A percentile compares a stretch with the other conserved stretches of the same genome.
Evolutionary conservation across 805 yeast genomes (phyloP).

Genomic region (Candida oleophila): DNA sequence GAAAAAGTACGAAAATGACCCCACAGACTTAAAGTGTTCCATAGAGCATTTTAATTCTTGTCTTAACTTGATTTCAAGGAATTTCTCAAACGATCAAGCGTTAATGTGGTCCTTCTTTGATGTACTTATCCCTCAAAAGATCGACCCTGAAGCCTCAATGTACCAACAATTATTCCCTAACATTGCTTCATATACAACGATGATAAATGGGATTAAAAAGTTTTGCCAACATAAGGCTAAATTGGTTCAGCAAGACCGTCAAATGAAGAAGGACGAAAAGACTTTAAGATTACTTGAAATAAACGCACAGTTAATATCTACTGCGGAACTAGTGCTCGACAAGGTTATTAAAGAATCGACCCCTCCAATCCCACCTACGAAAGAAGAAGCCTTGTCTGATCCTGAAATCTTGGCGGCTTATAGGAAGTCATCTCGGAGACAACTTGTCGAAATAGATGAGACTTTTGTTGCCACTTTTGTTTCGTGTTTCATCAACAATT

Average conservation of each 20-base stretch:
- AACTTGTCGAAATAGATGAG: slow-evolving; percentile 29
- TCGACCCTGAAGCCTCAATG: slow-evolving; percentile 9
- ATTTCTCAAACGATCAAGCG: slow-evolving; percentile 29
- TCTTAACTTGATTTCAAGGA: slow-evolving; percentile 32
- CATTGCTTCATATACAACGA: slow-evolving; percentile 37
- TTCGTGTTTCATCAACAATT: slow-evolving; percentile 25
- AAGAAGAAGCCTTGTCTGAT: slow-evolving; percentile 18
- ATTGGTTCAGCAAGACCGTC: slow-evolving; percentile 11
- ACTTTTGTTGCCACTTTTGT: slow-evolving; percentile 30
- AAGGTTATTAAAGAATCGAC: slow-evolving; percentile 27
- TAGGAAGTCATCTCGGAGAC: slow-evolving; percentile 14
- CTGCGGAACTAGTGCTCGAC: slow-evolving; percentile 25
- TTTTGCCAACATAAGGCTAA: slow-evolving; percentile 15
- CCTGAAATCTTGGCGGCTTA: slow-evolving; percentile 19
- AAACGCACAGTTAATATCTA: slow-evolving; percentile 26
- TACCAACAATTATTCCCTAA: slow-evolving; percentile 23
- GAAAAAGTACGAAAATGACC: neutral
- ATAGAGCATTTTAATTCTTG: slow-evolving; percentile 38
- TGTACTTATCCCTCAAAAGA: slow-evolving; percentile 17
- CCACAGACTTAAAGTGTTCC: slow-evolving; percentile 11
- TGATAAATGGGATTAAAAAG: slow-evolving; percentile 33
- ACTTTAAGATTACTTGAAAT: slow-evolving; percentile 20
- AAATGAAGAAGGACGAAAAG: slow-evolving; percentile 18
- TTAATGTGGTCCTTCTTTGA: slow-evolving; percentile 40
- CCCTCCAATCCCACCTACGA: slow-evolving; percentile 35